Conservation (phyloP, 2,329 filamentous ascomycete species). For the Sclerotinia nivalis region DNA sequence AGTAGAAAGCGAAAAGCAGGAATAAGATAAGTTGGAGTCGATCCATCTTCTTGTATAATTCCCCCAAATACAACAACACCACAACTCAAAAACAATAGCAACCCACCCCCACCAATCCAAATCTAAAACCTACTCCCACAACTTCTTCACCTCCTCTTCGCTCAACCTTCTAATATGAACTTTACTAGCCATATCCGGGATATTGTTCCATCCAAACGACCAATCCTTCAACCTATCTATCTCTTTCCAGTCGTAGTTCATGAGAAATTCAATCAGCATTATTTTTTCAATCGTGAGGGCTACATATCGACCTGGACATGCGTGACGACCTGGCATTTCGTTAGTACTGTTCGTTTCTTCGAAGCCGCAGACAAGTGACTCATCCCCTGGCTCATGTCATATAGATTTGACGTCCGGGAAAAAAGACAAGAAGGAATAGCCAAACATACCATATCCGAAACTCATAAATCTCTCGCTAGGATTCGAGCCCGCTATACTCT, state of each 20-base stretch:
- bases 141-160: neutral
- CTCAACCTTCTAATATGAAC: slow-evolving; percentile 3
- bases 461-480: slow-evolving; percentile 17
- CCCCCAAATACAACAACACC: too few relatives aligned
- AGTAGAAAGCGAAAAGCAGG: too few relatives aligned
- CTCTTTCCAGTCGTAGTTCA: slow-evolving; percentile 22
- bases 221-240: slow-evolving; percentile 17
- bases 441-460: slow-evolving; percentile 20
- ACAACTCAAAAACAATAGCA: too few relatives aligned
- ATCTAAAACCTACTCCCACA: neutral
- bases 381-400: neutral
- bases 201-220: slow-evolving; percentile 21
- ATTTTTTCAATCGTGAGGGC: slow-evolving; percentile 14
- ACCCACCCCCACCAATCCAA: neutral
- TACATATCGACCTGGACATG: slow-evolving; percentile 10
- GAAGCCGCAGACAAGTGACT: too few relatives aligned
- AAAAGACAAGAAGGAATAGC: neutral
- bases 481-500: slow-evolving; percentile 2
- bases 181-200: slow-evolving; percentile 18
- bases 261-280: slow-evolving; percentile 16
- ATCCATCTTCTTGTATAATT: too few relatives aligned
- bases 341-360: neutral
- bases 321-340: neutral
- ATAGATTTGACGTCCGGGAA: neutral
- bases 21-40: too few relatives aligned